Base-by-base conservation (phyloP, 2,329 filamentous ascomycete species). In the Neofusicoccum laricinum region DNA sequence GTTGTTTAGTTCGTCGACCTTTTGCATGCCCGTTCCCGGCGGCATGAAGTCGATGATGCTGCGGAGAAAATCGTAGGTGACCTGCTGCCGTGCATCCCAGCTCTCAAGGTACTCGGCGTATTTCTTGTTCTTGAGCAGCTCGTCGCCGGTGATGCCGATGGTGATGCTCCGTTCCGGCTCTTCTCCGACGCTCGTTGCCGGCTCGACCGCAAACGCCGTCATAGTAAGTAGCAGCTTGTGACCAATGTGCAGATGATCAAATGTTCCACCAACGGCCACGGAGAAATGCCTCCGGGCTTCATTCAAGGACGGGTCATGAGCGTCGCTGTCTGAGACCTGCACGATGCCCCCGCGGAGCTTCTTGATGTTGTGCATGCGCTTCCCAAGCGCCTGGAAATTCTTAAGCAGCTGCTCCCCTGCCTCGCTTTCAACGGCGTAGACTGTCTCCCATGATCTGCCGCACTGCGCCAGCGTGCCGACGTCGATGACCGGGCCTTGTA, bases 171-270 rank as follows among this genome's bases (percentile, higher is more conserved):
- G 85, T 21, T 75, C 70, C 8, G 55, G 49, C 8, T 71, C 66
- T 48, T 69, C 25, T 30, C 25, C 67, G 12, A 49, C 58, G 14
- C 68, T 64, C 30, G 65, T 53, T 51, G 68, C 67, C 32, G 71
- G 70, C 40, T 86, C 85, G 64, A 90, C 82, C 15, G 92, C 84
- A 64, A 97, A 85, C 0, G 89, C 86, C 0, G 90, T 91, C 66
- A 93, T 93, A n/a, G 93, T 93, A 19, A 99, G 85, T 19, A 99
- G 85, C n/a, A 98, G 83, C 78, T 98, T 99, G 80, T 99, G 95
- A 5, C 95, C 95, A 3, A 91, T 88, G 74, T 99, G 95, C 21
- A 99, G 85, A 77, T 98, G 93, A 76, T 99, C 95, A 78, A 98
- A 99, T 0, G 95, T 99, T 10, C 95, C 95, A 34, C 94, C 95